Evolutionary conservation across 257 asterid species (phyloP).

Genomic region (Capsicum baccatum): DNA sequence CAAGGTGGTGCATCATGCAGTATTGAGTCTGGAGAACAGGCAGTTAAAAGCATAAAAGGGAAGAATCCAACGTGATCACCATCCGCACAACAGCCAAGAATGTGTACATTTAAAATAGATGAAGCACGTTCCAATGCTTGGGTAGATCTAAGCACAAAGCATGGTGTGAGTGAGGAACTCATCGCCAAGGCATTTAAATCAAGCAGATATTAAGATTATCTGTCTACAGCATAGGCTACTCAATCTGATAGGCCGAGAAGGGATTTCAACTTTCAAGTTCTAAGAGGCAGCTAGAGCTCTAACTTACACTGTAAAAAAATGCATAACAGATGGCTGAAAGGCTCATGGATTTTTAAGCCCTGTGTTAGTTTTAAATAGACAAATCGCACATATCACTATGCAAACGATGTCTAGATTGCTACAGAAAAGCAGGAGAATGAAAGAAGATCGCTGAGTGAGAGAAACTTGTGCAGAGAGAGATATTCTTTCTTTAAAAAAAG

Average conservation of each 20-base stretch:
- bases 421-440: too few relatives aligned
- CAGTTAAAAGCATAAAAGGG: neutral
- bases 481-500: too few relatives aligned
- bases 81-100: neutral
- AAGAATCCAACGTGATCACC: neutral
- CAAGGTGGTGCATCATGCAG: neutral
- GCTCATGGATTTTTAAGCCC: neutral
- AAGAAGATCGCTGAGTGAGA: too few relatives aligned
- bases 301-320: neutral
- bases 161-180: neutral
- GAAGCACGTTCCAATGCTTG: neutral
- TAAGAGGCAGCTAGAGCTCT: neutral
- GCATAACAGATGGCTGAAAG: neutral
- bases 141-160: neutral
- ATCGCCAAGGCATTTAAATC: neutral
- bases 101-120: neutral
- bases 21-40: neutral
- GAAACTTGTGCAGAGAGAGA: too few relatives aligned
- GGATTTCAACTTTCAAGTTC: constrained; percentile 4
- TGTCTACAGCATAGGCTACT: neutral
- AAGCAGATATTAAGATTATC: constrained; percentile 1
- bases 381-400: too few relatives aligned
- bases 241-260: neutral
- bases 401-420: too few relatives aligned
- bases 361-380: too few relatives aligned